These are phyloP conservation scores for Athelia sp. DNA, from an alignment of 1,284 basidiomycete species.

Conservation along the genomic window DNA sequence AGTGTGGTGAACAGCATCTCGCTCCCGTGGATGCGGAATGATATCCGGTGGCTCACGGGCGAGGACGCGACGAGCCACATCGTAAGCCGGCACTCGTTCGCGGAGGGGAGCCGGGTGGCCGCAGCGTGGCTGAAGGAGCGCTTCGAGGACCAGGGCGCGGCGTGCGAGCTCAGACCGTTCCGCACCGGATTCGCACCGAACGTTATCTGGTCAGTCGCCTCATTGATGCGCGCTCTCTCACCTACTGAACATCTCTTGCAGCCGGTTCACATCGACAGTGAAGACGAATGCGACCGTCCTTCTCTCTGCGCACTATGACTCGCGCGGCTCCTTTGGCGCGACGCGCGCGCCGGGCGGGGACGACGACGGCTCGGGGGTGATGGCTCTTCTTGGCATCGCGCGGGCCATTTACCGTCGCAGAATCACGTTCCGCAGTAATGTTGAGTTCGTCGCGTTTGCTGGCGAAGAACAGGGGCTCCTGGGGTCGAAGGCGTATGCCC, in stretches of 20 bases:
- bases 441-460: slow-evolving; percentile 66
- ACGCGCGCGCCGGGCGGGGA: slow-evolving; percentile 69
- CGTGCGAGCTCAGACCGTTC: slow-evolving; percentile 65
- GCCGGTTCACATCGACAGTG: slow-evolving; percentile 47
- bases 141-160: slow-evolving; percentile 70
- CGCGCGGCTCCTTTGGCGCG: slow-evolving; percentile 79
- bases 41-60: slow-evolving; percentile 79
- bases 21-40: slow-evolving; percentile 55
- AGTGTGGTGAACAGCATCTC: slow-evolving; percentile 61
- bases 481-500: slow-evolving; percentile 63
- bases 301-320: slow-evolving; percentile 82
- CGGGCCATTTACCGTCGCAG: slow-evolving; percentile 58
- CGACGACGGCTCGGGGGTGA: slow-evolving; percentile 80
- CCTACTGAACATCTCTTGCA: slow-evolving; percentile 19
- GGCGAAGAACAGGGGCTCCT: slow-evolving; percentile 70
- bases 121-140: slow-evolving; percentile 71
- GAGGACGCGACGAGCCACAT: slow-evolving; percentile 67
- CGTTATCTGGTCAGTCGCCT: slow-evolving; percentile 62
- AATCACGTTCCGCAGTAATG: slow-evolving; percentile 61
- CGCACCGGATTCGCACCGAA: slow-evolving; percentile 75
- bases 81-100: slow-evolving; percentile 74
- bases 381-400: slow-evolving; percentile 73
- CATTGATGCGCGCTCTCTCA: neutral
- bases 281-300: slow-evolving; percentile 60
- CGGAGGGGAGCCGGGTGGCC: slow-evolving; percentile 60